These are phyloP conservation scores for Cladosporium sp. DNA, from an alignment of 2,329 filamentous ascomycete genomes.

Conservation along the genomic window DNA sequence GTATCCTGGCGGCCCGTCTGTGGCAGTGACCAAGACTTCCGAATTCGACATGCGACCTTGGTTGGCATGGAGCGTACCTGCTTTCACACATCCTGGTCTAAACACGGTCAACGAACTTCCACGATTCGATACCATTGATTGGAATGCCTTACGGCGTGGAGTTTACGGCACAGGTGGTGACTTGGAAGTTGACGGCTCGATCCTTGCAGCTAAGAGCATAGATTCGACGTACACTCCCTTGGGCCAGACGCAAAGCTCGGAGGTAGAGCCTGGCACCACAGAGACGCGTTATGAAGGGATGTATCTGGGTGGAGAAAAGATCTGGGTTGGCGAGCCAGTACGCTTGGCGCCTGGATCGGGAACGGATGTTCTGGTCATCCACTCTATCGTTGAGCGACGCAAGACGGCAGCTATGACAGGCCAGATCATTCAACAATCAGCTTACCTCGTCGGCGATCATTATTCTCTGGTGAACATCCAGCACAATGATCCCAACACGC, in stretches of 20 bases:
- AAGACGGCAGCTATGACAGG: constrained; percentile 16
- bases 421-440: constrained; percentile 24
- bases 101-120: constrained; percentile 35
- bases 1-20: constrained; percentile 23
- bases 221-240: constrained; percentile 54
- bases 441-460: constrained; percentile 48
- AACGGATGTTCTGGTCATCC: constrained; percentile 48
- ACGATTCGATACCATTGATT: constrained; percentile 49
- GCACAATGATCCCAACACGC: constrained; percentile 31
- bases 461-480: constrained; percentile 46
- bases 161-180: constrained; percentile 44
- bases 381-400: constrained; percentile 39
- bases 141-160: constrained; percentile 41
- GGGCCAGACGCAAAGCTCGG: constrained; percentile 40
- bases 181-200: constrained; percentile 53
- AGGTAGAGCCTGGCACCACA: constrained; percentile 31
- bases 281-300: constrained; percentile 51
- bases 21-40: constrained; percentile 39
- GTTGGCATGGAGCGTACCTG: constrained; percentile 55
- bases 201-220: constrained; percentile 53
- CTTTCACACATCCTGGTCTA: constrained; percentile 44
- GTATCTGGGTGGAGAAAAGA: constrained; percentile 56
- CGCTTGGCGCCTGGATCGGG: constrained; percentile 46
- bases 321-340: constrained; percentile 57
- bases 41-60: constrained; percentile 50